A percentile compares a stretch with the other conserved stretches of the same genome.
These are phyloP conservation scores for Pichia sp. DNA, from an alignment of 1,139 yeast species.

Conservation along the genomic window DNA sequence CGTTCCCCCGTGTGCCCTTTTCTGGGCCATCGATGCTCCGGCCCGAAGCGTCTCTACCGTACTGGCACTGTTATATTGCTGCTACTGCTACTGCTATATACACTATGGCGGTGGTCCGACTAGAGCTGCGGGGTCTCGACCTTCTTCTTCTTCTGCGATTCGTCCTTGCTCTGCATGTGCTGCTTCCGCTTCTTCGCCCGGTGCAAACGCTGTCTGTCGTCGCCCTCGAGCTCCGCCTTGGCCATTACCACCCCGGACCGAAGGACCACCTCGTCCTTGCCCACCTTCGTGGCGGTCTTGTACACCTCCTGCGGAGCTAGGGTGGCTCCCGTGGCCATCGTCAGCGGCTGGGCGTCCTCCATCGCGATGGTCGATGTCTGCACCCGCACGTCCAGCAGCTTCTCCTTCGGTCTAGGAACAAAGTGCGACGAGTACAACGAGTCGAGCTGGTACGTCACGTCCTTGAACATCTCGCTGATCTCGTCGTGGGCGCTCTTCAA, in stretches of 20 bases:
- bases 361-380: constrained; percentile 74
- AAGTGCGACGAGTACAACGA: constrained; percentile 89
- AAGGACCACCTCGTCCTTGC: constrained; percentile 62
- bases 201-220: constrained; percentile 83
- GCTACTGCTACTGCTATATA: not conserved
- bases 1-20: not conserved
- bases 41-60: too few relatives aligned
- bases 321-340: constrained; percentile 67
- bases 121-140: constrained; percentile 19
- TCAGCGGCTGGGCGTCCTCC: constrained; percentile 96
- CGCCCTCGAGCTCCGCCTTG: constrained; percentile 77
- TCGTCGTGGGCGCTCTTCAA: constrained; percentile 72
- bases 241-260: constrained; percentile 81
- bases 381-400: constrained; percentile 71
- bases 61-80: not conserved
- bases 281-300: constrained; percentile 47
- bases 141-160: constrained; percentile 28
- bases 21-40: too few relatives aligned
- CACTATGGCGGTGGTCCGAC: not conserved
- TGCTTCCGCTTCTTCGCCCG: constrained; percentile 80
- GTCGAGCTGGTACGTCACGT: constrained; percentile 70
- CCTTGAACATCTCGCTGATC: constrained; percentile 59
- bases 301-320: constrained; percentile 97
- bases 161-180: constrained; percentile 28
- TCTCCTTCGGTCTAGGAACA: constrained; percentile 85